A percentile compares a stretch with the other conserved stretches of the same genome.
These are phyloP conservation scores for Melastoma candidum DNA, from an alignment of 441 rosid genomes.

Conservation along the genomic window DNA sequence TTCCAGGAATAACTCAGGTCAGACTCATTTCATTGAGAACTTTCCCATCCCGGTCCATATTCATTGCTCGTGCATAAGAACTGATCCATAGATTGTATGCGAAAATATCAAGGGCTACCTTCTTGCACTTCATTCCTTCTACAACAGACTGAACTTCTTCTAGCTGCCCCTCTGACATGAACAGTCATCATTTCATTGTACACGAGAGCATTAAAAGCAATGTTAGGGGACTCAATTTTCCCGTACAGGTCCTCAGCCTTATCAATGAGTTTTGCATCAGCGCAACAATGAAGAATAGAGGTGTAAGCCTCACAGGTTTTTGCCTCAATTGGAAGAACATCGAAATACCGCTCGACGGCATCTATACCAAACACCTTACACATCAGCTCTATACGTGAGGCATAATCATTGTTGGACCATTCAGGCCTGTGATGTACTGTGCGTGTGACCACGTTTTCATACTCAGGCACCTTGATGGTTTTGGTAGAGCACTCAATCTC, in stretches of 20 bases:
- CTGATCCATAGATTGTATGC: slow-evolving; percentile 85
- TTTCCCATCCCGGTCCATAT: slow-evolving; percentile 43
- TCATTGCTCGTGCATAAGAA: slow-evolving; percentile 63
- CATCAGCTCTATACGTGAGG: slow-evolving; percentile 63
- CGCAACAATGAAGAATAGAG: slow-evolving; percentile 81
- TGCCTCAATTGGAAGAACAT: slow-evolving; percentile 36
- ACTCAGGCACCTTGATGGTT: too few species aligned
- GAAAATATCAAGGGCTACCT: slow-evolving; percentile 66
- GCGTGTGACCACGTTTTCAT: too few species aligned
- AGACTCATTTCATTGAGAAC: slow-evolving; percentile 61
- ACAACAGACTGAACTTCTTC: slow-evolving; percentile 62
- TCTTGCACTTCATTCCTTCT: slow-evolving; percentile 42
- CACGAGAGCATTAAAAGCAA: slow-evolving; percentile 45
- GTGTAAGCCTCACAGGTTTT: slow-evolving; percentile 79
- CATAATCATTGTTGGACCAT: slow-evolving; percentile 61
- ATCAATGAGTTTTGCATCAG: slow-evolving; percentile 48
- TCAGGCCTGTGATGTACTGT: slow-evolving; percentile 29
- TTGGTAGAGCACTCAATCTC: too few species aligned
- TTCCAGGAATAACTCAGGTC: slow-evolving; percentile 24
- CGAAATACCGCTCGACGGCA: slow-evolving; percentile 84
- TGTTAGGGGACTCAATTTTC: slow-evolving; percentile 39
- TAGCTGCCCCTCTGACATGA: slow-evolving; percentile 69
- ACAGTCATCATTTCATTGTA: slow-evolving; percentile 95
- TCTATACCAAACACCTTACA: slow-evolving; percentile 80
- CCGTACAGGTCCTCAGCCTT: slow-evolving; percentile 54